Conservation (phyloP, 257 asterid species). For the Nicotiana obtusifolia region DNA sequence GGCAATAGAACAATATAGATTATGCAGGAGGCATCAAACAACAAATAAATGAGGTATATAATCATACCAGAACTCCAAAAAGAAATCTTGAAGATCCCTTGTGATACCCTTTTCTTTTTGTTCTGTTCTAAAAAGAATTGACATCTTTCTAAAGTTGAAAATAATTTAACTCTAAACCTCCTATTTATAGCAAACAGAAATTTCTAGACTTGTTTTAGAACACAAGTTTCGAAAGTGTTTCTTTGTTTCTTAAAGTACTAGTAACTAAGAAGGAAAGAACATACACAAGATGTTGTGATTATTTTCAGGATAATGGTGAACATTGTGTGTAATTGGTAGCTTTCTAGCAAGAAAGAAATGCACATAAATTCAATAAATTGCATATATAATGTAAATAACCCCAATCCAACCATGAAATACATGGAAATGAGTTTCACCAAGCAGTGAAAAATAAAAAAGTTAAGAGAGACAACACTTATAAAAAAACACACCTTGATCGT, state of each 20-base stretch:
- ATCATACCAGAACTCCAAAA: background rate
- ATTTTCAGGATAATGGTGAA: background rate
- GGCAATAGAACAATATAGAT: background rate
- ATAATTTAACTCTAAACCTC: no score
- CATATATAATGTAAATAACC: background rate
- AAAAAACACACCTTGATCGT: constrained; percentile 62
- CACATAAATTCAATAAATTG: background rate
- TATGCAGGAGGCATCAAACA: background rate
- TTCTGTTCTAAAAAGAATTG: no score
- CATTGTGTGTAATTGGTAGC: background rate
- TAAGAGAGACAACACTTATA: background rate
- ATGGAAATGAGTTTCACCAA: background rate
- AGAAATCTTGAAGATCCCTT: no score
- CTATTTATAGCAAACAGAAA: no score
- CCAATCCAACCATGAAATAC: background rate
- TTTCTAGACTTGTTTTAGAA: no score
- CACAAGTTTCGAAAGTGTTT: no score
- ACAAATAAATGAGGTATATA: background rate
- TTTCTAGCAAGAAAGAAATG: background rate
- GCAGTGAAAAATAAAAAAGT: background rate
- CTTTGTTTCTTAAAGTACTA: no score
- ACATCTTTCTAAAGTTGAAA: no score
- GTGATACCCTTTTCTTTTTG: no score
- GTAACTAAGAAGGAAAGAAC: background rate
- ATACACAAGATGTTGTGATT: background rate